Conservation (phyloP, 208 protist genomes). For the Leishmania turanica region DNA sequence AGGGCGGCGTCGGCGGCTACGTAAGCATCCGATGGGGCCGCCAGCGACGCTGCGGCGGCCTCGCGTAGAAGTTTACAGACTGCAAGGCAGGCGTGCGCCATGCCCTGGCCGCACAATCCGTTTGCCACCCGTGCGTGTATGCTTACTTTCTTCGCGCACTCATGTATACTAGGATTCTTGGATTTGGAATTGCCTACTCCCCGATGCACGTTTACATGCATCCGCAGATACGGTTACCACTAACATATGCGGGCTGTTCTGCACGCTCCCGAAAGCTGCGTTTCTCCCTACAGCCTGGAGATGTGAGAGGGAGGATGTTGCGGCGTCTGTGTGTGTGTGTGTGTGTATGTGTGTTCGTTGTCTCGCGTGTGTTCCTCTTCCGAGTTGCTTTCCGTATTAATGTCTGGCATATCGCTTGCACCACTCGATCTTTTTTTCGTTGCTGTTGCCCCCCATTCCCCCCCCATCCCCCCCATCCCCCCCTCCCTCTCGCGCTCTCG, state of each 20-base stretch:
- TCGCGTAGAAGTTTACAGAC: background rate
- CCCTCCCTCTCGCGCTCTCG: background rate
- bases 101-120: background rate
- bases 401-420: background rate
- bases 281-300: background rate
- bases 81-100: too few relatives aligned
- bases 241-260: background rate
- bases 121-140: too few relatives aligned
- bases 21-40: background rate
- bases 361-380: background rate
- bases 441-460: background rate
- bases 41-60: background rate
- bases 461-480: too few relatives aligned
- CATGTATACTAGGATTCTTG: slow-evolving; percentile 3
- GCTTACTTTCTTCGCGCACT: slow-evolving; percentile 19
- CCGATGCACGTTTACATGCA: background rate
- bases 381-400: background rate
- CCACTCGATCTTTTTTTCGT: background rate
- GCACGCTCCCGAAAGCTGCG: background rate
- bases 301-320: background rate
- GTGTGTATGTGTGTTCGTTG: background rate
- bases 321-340: background rate
- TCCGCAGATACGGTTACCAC: background rate
- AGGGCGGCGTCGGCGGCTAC: background rate
- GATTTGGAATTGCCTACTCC: background rate